Base-by-base conservation (phyloP, 352 stramenopile species). In the Globisporangium yorkense region DNA sequence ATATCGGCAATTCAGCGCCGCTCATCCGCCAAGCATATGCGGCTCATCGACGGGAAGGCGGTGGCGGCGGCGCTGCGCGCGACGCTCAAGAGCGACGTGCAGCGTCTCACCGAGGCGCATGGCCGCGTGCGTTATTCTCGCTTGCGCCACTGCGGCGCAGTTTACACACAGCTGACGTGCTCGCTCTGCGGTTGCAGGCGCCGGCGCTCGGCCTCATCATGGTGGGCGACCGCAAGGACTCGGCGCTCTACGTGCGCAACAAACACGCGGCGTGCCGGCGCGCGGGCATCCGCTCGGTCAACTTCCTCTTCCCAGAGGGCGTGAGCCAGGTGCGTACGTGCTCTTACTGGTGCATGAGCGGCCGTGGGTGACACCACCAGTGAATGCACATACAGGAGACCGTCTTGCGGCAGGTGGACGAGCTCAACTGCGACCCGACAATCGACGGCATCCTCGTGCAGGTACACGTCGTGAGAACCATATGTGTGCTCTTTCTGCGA, bases 151-250 rank as follows among this genome's bases (percentile, higher is more conserved):
- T 7, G 10, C 10, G 8, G 10, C 35, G 3, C 35, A 9, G 5
- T 18, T 6, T 5, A 18, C 37, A 39, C 41, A 9, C 0, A 20
- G 37, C 29, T 53, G 18, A 24, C 43, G 51, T 5, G 9, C 24
- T 8, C 21, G 27, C 13, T 8, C 39, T 6, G 18, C 33, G 20
- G 13, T 20, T 43, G 8, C 51, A 94, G 82, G 70, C 78, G 7
- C 97, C 97, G 40, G 97, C 97, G 4, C 80, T 99, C 2, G 97
- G 96, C 13, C 91, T 99, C 8, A 97, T 99, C 59, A 95, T 99
- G 73, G 96, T 99, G 5, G 97, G 97, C 50, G 77, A 96, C 58
- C 86, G 97, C 50, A 93, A 89, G 55, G 97, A 99, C 70, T 99
- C 95, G 51, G 83, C 84, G 20, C 92, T 98, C 27, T 99, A 99